Evolutionary conservation across 2,329 filamentous ascomycete genomes (phyloP).

Genomic region (Bipolaris victoriae): DNA sequence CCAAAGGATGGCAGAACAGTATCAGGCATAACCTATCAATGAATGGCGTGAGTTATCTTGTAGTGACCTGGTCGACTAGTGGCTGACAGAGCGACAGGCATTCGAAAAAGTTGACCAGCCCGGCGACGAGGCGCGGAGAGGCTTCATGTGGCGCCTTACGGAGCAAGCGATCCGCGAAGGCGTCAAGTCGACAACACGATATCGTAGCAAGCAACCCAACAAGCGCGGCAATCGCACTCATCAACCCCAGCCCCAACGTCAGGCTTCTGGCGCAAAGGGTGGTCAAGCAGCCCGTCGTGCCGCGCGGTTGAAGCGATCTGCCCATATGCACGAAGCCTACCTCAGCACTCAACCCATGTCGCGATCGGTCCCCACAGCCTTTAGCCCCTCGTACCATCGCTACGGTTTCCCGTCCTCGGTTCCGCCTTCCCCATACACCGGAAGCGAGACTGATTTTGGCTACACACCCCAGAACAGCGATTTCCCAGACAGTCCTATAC

Average conservation of each 20-base stretch:
- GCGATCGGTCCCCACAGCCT: conserved; percentile 23
- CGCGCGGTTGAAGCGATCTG: conserved; percentile 29
- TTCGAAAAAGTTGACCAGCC: conserved; percentile 60
- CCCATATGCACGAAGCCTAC: conserved; percentile 27
- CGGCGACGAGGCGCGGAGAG: conserved; percentile 66
- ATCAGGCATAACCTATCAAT: conserved; percentile 96
- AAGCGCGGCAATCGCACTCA: conserved; percentile 46
- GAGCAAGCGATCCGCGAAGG: conserved; percentile 71
- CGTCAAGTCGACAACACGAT: conserved; percentile 81
- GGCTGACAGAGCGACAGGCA: conserved; percentile 50
- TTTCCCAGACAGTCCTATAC: conserved; percentile 14
- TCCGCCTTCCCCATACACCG: conserved; percentile 28
- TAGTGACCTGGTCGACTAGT: background rate
- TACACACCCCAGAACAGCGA: conserved; percentile 11
- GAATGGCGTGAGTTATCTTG: conserved; percentile 72
- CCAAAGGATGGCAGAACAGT: conserved; percentile 87
- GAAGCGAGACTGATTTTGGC: conserved; percentile 29
- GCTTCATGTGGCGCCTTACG: conserved; percentile 78
- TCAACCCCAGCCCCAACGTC: conserved; percentile 47
- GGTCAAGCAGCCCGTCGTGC: conserved; percentile 51
- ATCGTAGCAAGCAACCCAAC: conserved; percentile 55
- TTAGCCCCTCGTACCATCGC: conserved; percentile 17
- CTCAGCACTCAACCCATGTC: conserved; percentile 30
- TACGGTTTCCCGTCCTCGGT: conserved; percentile 15
- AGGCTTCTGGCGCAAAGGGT: conserved; percentile 54